Percentiles rank a stretch among this genome's conserved stretches.
Conservation (phyloP, 306 rosid species). For the Cicer yamashitae region DNA sequence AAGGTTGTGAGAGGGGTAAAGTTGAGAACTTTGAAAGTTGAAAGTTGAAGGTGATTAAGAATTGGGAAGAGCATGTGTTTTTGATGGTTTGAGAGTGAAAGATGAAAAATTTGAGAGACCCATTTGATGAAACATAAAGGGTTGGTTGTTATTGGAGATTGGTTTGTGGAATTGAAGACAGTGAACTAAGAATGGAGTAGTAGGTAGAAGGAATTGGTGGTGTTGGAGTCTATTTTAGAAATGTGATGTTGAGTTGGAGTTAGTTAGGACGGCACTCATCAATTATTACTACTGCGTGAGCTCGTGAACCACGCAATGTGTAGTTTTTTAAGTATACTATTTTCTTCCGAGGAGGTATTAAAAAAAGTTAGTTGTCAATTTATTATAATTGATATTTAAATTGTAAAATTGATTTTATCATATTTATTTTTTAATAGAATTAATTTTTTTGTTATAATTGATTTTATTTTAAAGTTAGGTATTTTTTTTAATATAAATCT, state of each 20-base stretch:
- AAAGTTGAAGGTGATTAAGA: not conserved
- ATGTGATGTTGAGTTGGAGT: slow-evolving; percentile 12
- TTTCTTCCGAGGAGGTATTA: too few relatives aligned
- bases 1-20: slow-evolving; percentile 43
- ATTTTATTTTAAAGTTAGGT: too few relatives aligned
- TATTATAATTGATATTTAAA: too few relatives aligned
- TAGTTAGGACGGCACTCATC: not conserved
- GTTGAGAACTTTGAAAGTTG: slow-evolving; percentile 22
- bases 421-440: too few relatives aligned
- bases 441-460: too few relatives aligned
- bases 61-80: slow-evolving; percentile 11
- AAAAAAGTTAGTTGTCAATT: too few relatives aligned
- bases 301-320: too few relatives aligned
- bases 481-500: too few relatives aligned
- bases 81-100: slow-evolving; percentile 19
- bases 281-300: too few relatives aligned
- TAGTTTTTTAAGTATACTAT: too few relatives aligned
- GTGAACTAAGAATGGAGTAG: slow-evolving; percentile 1
- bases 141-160: not conserved
- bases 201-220: slow-evolving; percentile 22
- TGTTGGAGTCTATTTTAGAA: slow-evolving; percentile 33
- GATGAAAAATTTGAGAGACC: slow-evolving; percentile 33
- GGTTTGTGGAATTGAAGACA: slow-evolving; percentile 24
- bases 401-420: too few relatives aligned
- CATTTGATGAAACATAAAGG: slow-evolving; percentile 20